phyloP scores from a whole-genome alignment of 768 basidiomycete genomes.

The Auriscalpium vulgare region DNA sequence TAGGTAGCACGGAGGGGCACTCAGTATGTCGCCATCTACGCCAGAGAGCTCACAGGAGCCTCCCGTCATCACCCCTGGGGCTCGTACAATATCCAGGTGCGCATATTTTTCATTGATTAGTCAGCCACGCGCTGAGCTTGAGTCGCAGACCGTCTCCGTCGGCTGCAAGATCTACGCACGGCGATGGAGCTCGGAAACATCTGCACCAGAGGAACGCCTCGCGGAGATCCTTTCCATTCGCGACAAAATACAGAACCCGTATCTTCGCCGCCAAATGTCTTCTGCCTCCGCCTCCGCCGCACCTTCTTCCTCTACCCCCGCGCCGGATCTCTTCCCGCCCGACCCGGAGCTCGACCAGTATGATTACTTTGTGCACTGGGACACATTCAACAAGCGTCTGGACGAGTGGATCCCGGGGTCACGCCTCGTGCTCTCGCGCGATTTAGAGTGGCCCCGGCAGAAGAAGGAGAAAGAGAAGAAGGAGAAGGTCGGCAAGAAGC shows the following conservation, averaged over 20 bases:
- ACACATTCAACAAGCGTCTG: constrained; percentile 97
- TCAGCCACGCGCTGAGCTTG: constrained; percentile 8
- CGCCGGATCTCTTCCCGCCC: constrained; percentile 33
- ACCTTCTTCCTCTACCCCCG: constrained; percentile 13
- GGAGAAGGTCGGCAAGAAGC: constrained; percentile 52
- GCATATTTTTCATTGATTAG: constrained; percentile 22
- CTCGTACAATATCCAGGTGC: constrained; percentile 67
- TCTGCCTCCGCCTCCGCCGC: constrained; percentile 23
- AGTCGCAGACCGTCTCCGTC: constrained; percentile 67
- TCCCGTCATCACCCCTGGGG: constrained; percentile 67
- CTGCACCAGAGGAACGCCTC: constrained; percentile 74
- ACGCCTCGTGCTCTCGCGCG: constrained; percentile 73
- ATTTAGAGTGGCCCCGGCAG: constrained; percentile 95
- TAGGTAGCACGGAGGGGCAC: neutral
- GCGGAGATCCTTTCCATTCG: constrained; percentile 96
- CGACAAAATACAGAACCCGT: constrained; percentile 66
- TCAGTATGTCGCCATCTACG: constrained; percentile 14
- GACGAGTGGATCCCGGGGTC: constrained; percentile 96
- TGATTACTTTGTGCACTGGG: constrained; percentile 98
- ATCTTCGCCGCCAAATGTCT: constrained; percentile 37
- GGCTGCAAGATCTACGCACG: constrained; percentile 95
- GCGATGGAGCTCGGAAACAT: constrained; percentile 65
- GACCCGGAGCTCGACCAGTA: constrained; percentile 64
- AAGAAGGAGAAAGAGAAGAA: constrained; percentile 54
- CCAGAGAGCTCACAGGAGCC: constrained; percentile 36